Base-by-base conservation (phyloP, 2,329 filamentous ascomycete species). In the Arthrobotrys iridis region DNA sequence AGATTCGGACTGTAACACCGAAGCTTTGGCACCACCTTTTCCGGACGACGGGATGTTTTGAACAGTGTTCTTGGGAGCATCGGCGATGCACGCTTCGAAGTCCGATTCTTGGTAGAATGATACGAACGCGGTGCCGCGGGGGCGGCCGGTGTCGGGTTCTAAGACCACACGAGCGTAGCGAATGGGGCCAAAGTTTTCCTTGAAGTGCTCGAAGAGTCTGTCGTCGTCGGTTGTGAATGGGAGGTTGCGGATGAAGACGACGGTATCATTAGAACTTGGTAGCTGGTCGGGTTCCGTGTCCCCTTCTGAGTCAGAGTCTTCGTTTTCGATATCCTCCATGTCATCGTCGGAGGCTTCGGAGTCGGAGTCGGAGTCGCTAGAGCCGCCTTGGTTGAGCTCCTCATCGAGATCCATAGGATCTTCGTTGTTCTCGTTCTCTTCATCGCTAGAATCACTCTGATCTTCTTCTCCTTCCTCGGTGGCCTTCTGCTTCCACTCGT, bases 61-160 rank as follows among this genome's bases (percentile, higher is more conserved):
- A n/a, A 82, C 79, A 0, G 80, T 79, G 28, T 81, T 82, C 24
- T 87, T 88, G 0, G 95, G 95, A 1, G 93, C 91, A 11, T 85
- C 86, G 77, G 89, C 90, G 76, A 97, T 85, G 81, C 95, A 98
- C 18, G 85, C 82, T 80, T 90, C 88, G 77, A 90, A 92, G 80
- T 97, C 92, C 18, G 90, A 88, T 37, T 85, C 84, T 57, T 90
- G 89, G 83, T 90, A 90, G 83, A 99, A 99, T 83, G 93, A 96
- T 28, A 98, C 94, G 80, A 99, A 99, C 2, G 91, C 95, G 30
- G 94, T 98, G 24, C 95, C 95, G 52, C 91, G 92, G 1, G 95
- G 92, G 59, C 92, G 90, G 78, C 93, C 93, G 0, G 93, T 97
- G 22, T 89, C 88, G 50, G 87, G 90, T 81, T 99, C 94, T 81